A percentile compares a stretch with the other conserved stretches of the same genome.
phyloP scores from a whole-genome alignment of 148 eudicot species.

The Cornus florida region DNA sequence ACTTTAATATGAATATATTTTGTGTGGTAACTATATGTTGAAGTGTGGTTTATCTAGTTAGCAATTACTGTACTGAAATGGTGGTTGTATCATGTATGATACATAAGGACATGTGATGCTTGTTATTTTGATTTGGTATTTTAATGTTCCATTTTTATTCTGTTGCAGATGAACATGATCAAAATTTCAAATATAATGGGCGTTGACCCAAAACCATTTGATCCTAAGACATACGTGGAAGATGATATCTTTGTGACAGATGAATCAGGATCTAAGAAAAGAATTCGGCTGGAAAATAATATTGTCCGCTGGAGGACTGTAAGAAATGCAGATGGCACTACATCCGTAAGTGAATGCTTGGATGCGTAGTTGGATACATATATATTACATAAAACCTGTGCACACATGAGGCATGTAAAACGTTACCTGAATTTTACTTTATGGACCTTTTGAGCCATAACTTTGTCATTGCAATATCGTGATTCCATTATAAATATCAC shows the following conservation, averaged over 20 bases:
- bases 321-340: constrained; percentile 66
- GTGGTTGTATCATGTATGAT: background rate
- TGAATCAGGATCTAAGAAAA: constrained; percentile 89
- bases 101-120: background rate
- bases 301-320: constrained; percentile 93
- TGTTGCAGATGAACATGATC: constrained; percentile 85
- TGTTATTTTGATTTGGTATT: background rate
- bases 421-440: background rate
- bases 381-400: background rate
- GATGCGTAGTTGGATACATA: background rate
- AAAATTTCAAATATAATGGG: constrained; percentile 99
- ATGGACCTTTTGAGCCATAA: background rate
- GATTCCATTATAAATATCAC: too few species aligned
- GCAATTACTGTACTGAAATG: too few species aligned
- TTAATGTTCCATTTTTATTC: constrained; percentile 9
- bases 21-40: too few species aligned
- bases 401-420: background rate
- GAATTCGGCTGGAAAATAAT: constrained; percentile 90
- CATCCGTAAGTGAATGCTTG: constrained; percentile 60
- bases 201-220: constrained; percentile 86
- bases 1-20: too few species aligned
- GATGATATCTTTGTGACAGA: constrained; percentile 88
- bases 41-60: background rate
- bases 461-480: too few species aligned
- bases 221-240: constrained; percentile 86